Evolutionary conservation across 2,329 filamentous ascomycete species (phyloP).

Genomic region (Pseudonectria foliicola): DNA sequence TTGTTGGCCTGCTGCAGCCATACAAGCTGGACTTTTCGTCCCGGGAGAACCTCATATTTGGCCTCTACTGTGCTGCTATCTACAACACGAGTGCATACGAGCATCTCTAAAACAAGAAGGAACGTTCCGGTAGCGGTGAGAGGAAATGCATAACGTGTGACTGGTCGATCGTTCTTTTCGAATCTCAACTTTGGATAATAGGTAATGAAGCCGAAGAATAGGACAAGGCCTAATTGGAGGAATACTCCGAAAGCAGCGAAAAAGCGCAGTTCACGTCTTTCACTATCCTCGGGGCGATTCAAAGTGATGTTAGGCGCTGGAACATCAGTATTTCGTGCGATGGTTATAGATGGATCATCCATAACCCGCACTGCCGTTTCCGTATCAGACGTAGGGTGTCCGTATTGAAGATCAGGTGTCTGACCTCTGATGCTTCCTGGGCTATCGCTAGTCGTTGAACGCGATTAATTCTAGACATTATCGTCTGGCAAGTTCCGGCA

Average conservation of each 20-base stretch:
- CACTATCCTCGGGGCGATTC: conserved; percentile 4
- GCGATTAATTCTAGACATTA: no score
- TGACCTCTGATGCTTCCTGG: no score
- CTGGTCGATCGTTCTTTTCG: conserved; percentile 3
- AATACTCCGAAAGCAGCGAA: conserved; percentile 13
- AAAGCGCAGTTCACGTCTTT: conserved; percentile 6
- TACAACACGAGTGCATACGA: conserved; percentile 26
- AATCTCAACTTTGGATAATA: conserved; percentile 7
- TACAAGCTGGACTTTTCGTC: conserved; percentile 8
- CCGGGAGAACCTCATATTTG: conserved; percentile 3
- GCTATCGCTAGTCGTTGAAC: no score
- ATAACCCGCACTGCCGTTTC: no score
- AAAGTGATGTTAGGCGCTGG: conserved; percentile 3
- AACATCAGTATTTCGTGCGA: not conserved
- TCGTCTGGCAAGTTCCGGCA: no score
- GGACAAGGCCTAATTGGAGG: conserved; percentile 18
- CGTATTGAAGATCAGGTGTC: no score
- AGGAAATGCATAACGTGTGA: conserved; percentile 18
- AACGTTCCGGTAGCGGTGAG: conserved; percentile 21
- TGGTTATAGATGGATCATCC: not conserved
- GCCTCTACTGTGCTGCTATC: conserved; percentile 23
- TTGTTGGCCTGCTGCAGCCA: conserved; percentile 24
- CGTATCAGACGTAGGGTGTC: no score
- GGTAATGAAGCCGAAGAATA: conserved; percentile 7
- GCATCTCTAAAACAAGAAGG: conserved; percentile 19